Evolutionary conservation across 164 flowering plant genomes (phyloP).

Genomic region (Buxus sempervirens): DNA sequence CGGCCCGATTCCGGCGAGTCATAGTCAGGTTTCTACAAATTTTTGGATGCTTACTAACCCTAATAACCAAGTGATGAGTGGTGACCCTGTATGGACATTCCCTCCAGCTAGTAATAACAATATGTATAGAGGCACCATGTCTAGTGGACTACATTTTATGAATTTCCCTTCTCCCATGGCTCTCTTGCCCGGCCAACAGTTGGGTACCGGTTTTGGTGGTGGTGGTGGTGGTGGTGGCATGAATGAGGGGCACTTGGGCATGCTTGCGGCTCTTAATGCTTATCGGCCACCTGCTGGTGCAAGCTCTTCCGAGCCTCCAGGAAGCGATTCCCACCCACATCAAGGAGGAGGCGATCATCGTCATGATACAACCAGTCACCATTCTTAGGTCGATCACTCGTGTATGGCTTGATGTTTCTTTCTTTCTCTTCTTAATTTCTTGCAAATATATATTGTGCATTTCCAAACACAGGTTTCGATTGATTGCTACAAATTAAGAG

Average conservation of each 20-base stretch:
- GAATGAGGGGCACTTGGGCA: conserved; percentile 55
- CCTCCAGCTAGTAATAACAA: conserved; percentile 26
- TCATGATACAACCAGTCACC: conserved; percentile 49
- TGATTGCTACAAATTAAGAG: conserved; percentile 30
- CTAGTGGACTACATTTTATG: conserved; percentile 71
- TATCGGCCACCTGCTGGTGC: conserved; percentile 36
- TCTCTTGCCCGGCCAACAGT: conserved; percentile 56
- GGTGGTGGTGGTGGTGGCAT: conserved; percentile 18
- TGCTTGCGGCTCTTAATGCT: conserved; percentile 58
- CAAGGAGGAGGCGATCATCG: conserved; percentile 57
- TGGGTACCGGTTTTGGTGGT: conserved; percentile 25
- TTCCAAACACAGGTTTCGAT: conserved; percentile 42
- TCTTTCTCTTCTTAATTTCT: background rate
- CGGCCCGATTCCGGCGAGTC: conserved; percentile 45
- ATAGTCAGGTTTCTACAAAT: conserved; percentile 57
- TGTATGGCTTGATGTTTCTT: conserved; percentile 4
- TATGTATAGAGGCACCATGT: conserved; percentile 45
- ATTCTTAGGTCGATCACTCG: conserved; percentile 22
- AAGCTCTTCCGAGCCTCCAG: conserved; percentile 39
- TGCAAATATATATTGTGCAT: conserved; percentile 11
- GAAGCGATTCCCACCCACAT: conserved; percentile 56
- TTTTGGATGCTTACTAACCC: conserved; percentile 87
- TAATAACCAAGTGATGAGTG: conserved; percentile 38
- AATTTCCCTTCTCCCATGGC: conserved; percentile 55
- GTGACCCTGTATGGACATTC: conserved; percentile 53